These are phyloP conservation scores for Umbelopsis sp. DNA, from an alignment of 192 early-diverging fungal species.

Conservation along the genomic window DNA sequence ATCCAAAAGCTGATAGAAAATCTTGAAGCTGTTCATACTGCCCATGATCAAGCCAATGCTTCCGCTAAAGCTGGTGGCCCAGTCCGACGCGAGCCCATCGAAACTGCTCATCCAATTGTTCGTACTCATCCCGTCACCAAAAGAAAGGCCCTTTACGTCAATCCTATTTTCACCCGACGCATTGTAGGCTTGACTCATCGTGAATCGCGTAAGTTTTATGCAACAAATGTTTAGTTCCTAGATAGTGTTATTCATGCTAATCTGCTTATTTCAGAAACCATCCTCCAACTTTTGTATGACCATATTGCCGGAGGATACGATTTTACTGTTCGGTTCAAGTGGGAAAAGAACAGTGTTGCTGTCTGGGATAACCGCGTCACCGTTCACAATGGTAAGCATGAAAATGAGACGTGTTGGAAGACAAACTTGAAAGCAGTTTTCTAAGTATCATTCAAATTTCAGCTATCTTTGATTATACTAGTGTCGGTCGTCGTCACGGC, in stretches of 20 bases:
- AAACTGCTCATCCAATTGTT: slow-evolving; percentile 48
- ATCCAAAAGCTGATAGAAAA: slow-evolving; percentile 37
- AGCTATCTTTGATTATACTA: slow-evolving; percentile 32
- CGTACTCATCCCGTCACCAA: slow-evolving; percentile 74
- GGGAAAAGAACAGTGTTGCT: slow-evolving; percentile 63
- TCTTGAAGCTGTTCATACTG: slow-evolving; percentile 37
- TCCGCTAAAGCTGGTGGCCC: background rate
- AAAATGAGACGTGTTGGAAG: background rate
- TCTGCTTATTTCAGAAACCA: slow-evolving; percentile 34
- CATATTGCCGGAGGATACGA: slow-evolving; percentile 55
- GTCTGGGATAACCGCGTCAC: slow-evolving; percentile 70
- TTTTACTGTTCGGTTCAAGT: slow-evolving; percentile 59
- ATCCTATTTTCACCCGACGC: slow-evolving; percentile 61
- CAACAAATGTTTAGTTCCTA: background rate
- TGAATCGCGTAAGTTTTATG: slow-evolving; percentile 40
- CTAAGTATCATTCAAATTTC: background rate
- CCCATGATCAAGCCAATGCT: slow-evolving; percentile 30
- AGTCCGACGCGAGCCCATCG: slow-evolving; percentile 37
- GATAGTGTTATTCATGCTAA: background rate
- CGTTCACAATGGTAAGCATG: slow-evolving; percentile 45
- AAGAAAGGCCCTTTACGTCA: slow-evolving; percentile 68
- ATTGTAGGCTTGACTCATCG: slow-evolving; percentile 52
- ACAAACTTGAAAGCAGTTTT: background rate
- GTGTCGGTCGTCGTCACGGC: slow-evolving; percentile 28
- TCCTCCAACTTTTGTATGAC: slow-evolving; percentile 61